These are phyloP conservation scores for Pleurotus pulmonarius DNA, from an alignment of 768 basidiomycete genomes.

Conservation along the genomic window DNA sequence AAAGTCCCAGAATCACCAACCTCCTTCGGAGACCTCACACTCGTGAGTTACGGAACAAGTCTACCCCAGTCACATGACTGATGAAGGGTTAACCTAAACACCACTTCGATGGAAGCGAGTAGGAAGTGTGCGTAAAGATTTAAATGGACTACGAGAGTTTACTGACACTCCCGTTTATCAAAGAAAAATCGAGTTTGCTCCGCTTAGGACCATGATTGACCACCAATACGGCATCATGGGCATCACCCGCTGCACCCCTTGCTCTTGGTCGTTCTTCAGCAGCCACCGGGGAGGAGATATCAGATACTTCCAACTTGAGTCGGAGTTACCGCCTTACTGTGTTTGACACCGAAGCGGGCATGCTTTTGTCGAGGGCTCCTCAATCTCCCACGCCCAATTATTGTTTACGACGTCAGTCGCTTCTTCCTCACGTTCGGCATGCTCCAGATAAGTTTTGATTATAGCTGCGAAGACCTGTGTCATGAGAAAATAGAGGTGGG, in stretches of 20 bases:
- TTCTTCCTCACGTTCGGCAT: not conserved
- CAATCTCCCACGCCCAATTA: not conserved
- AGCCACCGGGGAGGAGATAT: not conserved
- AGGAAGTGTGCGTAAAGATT: too few relatives aligned
- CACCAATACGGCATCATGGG: too few relatives aligned
- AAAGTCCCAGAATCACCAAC: not conserved
- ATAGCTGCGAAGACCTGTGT: not conserved
- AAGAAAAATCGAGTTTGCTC: too few relatives aligned
- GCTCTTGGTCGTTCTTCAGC: too few relatives aligned
- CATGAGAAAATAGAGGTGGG: not conserved
- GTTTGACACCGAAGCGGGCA: not conserved
- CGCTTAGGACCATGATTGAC: too few relatives aligned
- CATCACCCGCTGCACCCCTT: too few relatives aligned
- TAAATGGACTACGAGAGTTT: too few relatives aligned
- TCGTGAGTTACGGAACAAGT: not conserved
- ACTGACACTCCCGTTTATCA: too few relatives aligned
- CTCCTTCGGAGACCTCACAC: not conserved
- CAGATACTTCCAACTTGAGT: not conserved
- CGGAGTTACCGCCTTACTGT: not conserved
- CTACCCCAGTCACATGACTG: too few relatives aligned
- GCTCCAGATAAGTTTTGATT: not conserved
- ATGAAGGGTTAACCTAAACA: too few relatives aligned
- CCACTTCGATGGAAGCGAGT: too few relatives aligned
- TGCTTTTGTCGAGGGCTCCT: not conserved
- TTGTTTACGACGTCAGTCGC: too few relatives aligned